Base-by-base conservation (phyloP, 2,329 filamentous ascomycete genomes). In the Eurotiales sp. region DNA sequence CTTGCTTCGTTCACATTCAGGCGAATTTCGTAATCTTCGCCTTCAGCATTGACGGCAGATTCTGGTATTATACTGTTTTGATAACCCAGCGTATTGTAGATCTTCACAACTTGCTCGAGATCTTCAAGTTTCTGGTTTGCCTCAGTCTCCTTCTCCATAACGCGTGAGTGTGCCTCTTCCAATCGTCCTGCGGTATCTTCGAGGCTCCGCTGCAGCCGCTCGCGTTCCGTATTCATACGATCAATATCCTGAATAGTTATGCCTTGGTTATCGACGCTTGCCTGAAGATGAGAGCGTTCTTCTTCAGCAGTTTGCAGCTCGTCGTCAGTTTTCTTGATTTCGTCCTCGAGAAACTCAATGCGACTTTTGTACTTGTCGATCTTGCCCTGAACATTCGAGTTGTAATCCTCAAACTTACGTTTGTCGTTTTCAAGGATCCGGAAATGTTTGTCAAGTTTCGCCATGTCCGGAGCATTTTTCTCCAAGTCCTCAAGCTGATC, bases 181-280 rank as follows among this genome's bases (percentile, higher is more conserved):
- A 96, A 77, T 47, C 89, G 81, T 50, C 82, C 78, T 5, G 83
- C 79, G 0, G 89, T 87, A 2, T 85, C 81, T 61, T 96, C 90
- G 40, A 96, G 86, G 37, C 86, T 88, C 61, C 87, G 91, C 58
- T 95, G 89, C n/a, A 99, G 80, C 42, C 93, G 85, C 64, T 99
- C 93, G 48, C 91, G 85, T 69, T 99, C 93, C 30, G 88, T 86
- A 60, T 90, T 96, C 92, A 99, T 96, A 69, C 93, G 90, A 78
- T 99, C 93, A 65, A 99, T 97, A 79, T 99, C 93, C 72, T 93
- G 88, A 72, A 96, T 95, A 63, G 90, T 95, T 67, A 99, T 91
- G 2, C 93, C 93, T 65, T 95, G 90, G 60, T 87, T 85, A 69
- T 97, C 93, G 23, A 99, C 90, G 25, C 87, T 85, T 53, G 86